Conservation (phyloP, 331 rosid species). For the Quercus phellos region DNA sequence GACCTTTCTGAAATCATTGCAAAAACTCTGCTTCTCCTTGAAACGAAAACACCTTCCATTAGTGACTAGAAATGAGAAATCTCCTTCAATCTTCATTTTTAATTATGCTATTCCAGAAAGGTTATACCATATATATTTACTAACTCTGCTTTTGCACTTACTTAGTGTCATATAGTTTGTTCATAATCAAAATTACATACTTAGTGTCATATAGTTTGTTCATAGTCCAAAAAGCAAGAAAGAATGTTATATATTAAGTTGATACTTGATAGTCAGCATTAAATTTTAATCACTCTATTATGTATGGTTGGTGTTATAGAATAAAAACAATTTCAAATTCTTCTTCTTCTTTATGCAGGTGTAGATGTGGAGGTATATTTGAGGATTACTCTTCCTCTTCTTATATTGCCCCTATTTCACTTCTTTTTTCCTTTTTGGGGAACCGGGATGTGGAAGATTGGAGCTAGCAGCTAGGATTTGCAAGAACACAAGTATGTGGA, state of each 20-base stretch:
- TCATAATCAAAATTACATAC: no score
- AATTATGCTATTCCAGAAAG: background rate
- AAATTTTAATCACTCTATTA: no score
- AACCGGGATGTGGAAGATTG: background rate
- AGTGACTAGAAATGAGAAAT: background rate
- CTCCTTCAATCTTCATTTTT: background rate
- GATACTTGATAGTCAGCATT: no score
- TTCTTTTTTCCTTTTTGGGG: background rate
- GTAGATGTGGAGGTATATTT: no score
- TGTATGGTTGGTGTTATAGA: no score
- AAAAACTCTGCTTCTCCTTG: slow-evolving; percentile 53
- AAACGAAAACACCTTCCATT: background rate
- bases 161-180: background rate
- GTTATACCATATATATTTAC: no score
- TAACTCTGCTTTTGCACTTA: background rate
- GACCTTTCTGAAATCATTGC: slow-evolving; percentile 54
- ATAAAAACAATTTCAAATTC: no score
- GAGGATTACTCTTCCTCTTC: no score
- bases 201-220: no score
- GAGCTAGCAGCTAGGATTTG: background rate
- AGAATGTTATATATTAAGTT: no score
- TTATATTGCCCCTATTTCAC: background rate
- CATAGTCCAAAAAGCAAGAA: no score
- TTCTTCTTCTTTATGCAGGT: no score
- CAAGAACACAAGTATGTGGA: background rate